Percentiles rank a stretch among this genome's conserved stretches.
These are phyloP conservation scores for Magnolia sinica DNA, from an alignment of 164 flowering plant genomes.

Conservation along the genomic window DNA sequence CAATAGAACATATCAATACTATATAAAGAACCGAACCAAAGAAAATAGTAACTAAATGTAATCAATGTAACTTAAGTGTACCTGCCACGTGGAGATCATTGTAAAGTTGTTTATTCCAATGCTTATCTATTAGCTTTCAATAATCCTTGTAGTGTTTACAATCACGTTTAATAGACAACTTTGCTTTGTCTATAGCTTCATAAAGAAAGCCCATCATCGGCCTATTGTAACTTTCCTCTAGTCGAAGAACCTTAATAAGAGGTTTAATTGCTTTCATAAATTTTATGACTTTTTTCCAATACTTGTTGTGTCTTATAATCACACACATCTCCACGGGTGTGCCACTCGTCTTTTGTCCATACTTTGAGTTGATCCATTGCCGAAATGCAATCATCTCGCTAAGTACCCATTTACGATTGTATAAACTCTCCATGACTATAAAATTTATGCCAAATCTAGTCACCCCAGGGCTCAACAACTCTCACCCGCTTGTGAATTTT, in stretches of 20 bases:
- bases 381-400: neutral
- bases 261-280: neutral
- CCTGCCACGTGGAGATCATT: neutral
- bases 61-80: no score
- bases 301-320: neutral
- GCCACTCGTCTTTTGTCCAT: neutral
- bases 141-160: neutral
- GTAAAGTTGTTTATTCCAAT: neutral
- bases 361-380: neutral
- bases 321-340: neutral
- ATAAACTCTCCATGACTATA: neutral
- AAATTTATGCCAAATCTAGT: neutral
- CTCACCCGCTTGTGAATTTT: neutral
- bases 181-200: neutral
- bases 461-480: neutral
- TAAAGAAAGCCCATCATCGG: neutral
- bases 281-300: neutral
- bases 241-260: neutral
- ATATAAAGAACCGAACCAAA: no score
- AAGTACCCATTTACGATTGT: neutral
- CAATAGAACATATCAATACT: no score
- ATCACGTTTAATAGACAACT: neutral
- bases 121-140: neutral
- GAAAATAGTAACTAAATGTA: no score
- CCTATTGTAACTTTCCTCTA: neutral